Percentiles rank a stretch among this genome's conserved stretches.
Evolutionary conservation across 2,329 filamentous ascomycete genomes (phyloP).

Genomic region (Bipolaris zeicola): DNA sequence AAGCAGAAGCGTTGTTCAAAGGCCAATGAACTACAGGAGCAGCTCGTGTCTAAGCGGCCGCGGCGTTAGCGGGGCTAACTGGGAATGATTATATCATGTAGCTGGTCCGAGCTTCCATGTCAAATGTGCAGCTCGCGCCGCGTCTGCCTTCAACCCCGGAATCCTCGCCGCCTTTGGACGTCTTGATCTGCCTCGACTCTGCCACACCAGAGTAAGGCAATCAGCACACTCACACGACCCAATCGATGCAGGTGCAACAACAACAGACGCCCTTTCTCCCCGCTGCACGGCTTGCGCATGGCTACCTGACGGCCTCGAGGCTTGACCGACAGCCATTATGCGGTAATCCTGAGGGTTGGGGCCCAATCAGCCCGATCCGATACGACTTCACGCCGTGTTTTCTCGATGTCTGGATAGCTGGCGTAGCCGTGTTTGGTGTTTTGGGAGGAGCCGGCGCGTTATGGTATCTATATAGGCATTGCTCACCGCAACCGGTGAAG

Average conservation of each 20-base stretch:
- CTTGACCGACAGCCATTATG: slow-evolving; percentile 72
- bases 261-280: slow-evolving; percentile 47
- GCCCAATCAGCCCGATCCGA: slow-evolving; percentile 81
- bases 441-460: slow-evolving; percentile 77
- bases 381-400: slow-evolving; percentile 99
- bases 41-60: not conserved
- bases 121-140: slow-evolving; percentile 16
- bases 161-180: slow-evolving; percentile 19
- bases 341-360: slow-evolving; percentile 92
- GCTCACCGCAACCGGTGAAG: slow-evolving; percentile 67
- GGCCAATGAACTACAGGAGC: not conserved
- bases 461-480: slow-evolving; percentile 77
- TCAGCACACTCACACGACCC: slow-evolving; percentile 15
- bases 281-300: slow-evolving; percentile 33
- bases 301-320: slow-evolving; percentile 61
- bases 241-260: slow-evolving; percentile 46
- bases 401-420: slow-evolving; percentile 84
- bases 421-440: slow-evolving; percentile 79
- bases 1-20: not conserved
- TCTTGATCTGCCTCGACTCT: slow-evolving; percentile 24
- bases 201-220: slow-evolving; percentile 33
- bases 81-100: slow-evolving; percentile 19
- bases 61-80: slow-evolving; percentile 16
- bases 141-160: slow-evolving; percentile 2
- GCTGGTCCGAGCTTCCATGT: slow-evolving; percentile 15